Percentiles rank a stretch among this genome's conserved stretches.
Conservation (phyloP, 2,329 filamentous ascomycete genomes). For the Penicillium sp. region DNA sequence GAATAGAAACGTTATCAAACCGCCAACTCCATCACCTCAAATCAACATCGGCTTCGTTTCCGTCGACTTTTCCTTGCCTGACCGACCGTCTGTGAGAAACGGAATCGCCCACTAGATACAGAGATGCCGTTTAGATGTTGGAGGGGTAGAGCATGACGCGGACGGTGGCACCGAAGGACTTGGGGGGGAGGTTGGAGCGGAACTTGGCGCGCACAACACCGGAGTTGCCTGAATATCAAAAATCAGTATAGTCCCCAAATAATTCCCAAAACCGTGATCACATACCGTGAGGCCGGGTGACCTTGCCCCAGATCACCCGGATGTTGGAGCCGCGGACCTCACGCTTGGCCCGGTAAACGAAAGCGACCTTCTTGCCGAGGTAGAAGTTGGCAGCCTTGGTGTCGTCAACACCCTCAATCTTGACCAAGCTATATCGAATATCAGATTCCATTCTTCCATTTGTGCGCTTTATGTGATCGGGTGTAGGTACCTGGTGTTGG, state of each 20-base stretch:
- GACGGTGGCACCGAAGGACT: conserved; percentile 94
- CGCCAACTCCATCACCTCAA: conserved; percentile 40
- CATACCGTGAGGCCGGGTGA: conserved; percentile 90
- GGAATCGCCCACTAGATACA: conserved; percentile 37
- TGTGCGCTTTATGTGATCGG: conserved; percentile 10
- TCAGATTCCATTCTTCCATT: conserved; percentile 25
- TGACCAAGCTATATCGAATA: conserved; percentile 66
- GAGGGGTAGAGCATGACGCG: conserved; percentile 98
- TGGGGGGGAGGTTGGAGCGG: conserved; percentile 89
- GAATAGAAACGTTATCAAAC: conserved; percentile 40
- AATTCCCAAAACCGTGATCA: conserved; percentile 15
- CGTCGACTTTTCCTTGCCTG: conserved; percentile 37
- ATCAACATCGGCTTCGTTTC: conserved; percentile 38
- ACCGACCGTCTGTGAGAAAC: conserved; percentile 35
- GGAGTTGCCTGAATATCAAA: conserved; percentile 71
- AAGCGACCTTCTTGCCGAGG: conserved; percentile 97
- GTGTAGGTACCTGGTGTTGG: conserved; percentile 63
- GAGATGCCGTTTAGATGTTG: conserved; percentile 71
- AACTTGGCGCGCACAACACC: conserved; percentile 98
- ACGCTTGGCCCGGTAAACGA: conserved; percentile 93
- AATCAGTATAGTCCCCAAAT: neutral
- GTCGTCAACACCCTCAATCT: conserved; percentile 97
- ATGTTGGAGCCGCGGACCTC: conserved; percentile 98
- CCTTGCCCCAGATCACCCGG: conserved; percentile 98
- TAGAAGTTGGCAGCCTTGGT: conserved; percentile 93